Evolutionary conservation across 2,329 filamentous ascomycete genomes (phyloP), one percentile per base, ranked within the genome.

Genomic region (Fusarium udum): DNA sequence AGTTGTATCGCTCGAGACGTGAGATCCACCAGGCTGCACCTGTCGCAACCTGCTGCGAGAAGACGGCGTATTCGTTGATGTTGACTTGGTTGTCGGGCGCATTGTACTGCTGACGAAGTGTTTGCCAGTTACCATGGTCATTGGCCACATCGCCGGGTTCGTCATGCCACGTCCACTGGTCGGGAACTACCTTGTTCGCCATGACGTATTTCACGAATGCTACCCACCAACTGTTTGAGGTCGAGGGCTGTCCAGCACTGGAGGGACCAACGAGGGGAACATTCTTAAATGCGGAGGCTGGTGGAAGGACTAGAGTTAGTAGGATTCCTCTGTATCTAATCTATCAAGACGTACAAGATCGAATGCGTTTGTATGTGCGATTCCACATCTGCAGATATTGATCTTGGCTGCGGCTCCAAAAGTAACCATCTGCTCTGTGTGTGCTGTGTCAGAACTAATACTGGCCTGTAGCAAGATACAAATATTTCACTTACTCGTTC

Each of bases 171-270:
- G 48, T 53, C 46, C 48, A 61, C 26, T 61, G 58, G 32, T 61
- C 58, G 7, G 58, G 58, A 34, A 43, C 37, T 15, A 55, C 48
- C 3, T 55, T 55, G 3, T 61, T 61, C 4, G n/a, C 58, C 22
- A 36, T 39, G 26, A 61, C 58, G 6, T 61, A 55, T 34, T 61
- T 36, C 28, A 61, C 20, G 22, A 61, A 61, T 34, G 36, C 48
- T 24, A 55, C 48, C 58, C 58, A 61, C 58, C 58, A 61, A 31
- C n/a, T 61, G 20, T 55, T 61, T 4, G 58, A 61, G 37, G 58
- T 61, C 5, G 43, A 61, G 12, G 58, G 48, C 4, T 43, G 48
- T 6, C 48, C 37, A 32, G 43, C 34, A 51, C 57, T 60, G 16
- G 57, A 60, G 20, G 57, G 57, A 22, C 57, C 57, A 15, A 60